Evolutionary conservation across 2,329 filamentous ascomycete species (phyloP), one percentile per base, ranked within the genome.

Genomic region (Fusarium vanettenii): DNA sequence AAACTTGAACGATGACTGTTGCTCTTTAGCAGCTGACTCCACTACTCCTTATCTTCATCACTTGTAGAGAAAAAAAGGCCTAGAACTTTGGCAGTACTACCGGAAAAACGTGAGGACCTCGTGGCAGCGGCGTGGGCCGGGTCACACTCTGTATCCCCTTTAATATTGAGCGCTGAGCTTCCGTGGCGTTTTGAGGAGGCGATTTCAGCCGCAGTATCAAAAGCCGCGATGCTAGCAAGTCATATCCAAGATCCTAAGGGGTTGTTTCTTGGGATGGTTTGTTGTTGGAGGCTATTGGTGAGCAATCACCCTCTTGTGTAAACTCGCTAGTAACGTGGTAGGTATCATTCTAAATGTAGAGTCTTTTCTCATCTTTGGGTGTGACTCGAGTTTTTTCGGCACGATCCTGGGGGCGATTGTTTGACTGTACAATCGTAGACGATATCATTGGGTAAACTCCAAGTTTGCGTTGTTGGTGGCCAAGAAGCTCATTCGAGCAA

Each of bases 41-140:
- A 27, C 48, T 13, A 5, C 48, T 14, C 2, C 27, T 13, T 11
- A 31, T 3, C 48, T 8, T 31, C 27, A 29, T 20, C 27, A 31
- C 6, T 11, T 52, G 6, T 14, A 31, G 3, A 31, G 2, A 4
- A 22, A 3, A 22, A 7, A 11, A 37, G 52, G 39, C 18, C 48
- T n/a, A 14, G 48, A 50, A 52, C 18, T n/a, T 18, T 27, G 48
- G 10, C 18, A 52, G 60, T 62, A 27, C 43, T 29, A 65, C 63
- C 39, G 22, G 37, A 29, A 65, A 35, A 65, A 65, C 63, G 52
- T 65, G 63, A 43, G n/a, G 22, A 18, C 55, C 35, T 60, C 63
- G 63, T 65, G 63, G 63, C 29, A 65, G 52, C 63, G 41, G 52
- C 63, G 37, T 65, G 63, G 63, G 25, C 14, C 25, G 22, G 43